Evolutionary conservation across 306 rosid genomes (phyloP).

Genomic region (Prunus davidiana): DNA sequence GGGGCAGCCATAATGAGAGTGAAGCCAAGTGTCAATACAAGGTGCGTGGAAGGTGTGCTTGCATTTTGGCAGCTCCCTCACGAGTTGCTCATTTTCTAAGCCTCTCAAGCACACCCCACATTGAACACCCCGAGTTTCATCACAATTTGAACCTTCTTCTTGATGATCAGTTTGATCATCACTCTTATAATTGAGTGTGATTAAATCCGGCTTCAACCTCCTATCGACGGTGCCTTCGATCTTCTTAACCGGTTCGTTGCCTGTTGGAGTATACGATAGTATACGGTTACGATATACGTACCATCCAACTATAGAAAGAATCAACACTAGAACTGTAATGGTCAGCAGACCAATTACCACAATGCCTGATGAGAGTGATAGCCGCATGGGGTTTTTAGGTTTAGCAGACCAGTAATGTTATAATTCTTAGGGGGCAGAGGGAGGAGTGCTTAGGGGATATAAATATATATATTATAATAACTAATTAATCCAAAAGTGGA

Average conservation of each 20-base stretch:
- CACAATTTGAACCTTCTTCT: background rate
- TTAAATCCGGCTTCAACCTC: slow-evolving; percentile 7
- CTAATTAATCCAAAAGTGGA: background rate
- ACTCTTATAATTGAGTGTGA: slow-evolving; percentile 13
- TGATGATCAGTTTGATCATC: background rate
- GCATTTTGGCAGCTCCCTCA: slow-evolving; percentile 24
- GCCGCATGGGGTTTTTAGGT: background rate
- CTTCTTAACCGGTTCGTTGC: slow-evolving; percentile 1
- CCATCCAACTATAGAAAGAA: background rate
- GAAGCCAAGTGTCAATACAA: slow-evolving; percentile 23
- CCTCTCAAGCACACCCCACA: slow-evolving; percentile 23
- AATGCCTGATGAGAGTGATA: slow-evolving; percentile 3
- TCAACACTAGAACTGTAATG: background rate
- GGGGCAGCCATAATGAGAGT: slow-evolving; percentile 22
- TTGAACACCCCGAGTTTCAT: background rate
- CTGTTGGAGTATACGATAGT: background rate
- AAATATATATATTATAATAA: background rate
- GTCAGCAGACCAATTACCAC: slow-evolving; percentile 1
- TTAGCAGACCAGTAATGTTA: background rate
- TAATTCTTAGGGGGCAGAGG: background rate
- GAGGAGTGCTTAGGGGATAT: too few species aligned
- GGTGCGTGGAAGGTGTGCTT: slow-evolving; percentile 27
- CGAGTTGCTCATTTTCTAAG: slow-evolving; percentile 18
- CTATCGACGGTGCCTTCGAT: background rate
- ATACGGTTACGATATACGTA: background rate